These are phyloP conservation scores for Botrytis hyacinthi DNA, from an alignment of 2,329 filamentous ascomycete genomes.

Conservation along the genomic window DNA sequence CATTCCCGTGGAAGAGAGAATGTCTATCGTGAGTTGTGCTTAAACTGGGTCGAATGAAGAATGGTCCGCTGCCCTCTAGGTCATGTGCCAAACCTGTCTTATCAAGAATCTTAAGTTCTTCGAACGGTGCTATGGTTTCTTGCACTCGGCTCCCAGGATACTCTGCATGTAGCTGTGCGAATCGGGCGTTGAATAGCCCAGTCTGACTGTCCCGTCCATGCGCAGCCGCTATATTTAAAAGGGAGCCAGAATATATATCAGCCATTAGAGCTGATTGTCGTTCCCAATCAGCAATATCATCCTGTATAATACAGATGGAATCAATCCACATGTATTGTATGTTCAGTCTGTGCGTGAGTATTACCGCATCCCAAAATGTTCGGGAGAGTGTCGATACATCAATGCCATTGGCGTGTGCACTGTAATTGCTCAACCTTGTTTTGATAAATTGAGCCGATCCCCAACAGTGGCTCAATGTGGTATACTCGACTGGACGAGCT, in stretches of 20 bases:
- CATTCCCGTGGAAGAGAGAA: neutral
- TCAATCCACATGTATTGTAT: conserved; percentile 15
- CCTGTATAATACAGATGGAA: conserved; percentile 11
- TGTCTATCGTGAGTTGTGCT: neutral
- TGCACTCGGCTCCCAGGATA: neutral
- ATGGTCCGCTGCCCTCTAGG: neutral
- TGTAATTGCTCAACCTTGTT: neutral
- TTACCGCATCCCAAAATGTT: neutral
- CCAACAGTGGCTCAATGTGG: neutral
- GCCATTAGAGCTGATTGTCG: neutral
- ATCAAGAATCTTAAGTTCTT: neutral
- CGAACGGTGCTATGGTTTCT: neutral
- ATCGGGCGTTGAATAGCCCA: neutral
- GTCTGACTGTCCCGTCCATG: neutral
- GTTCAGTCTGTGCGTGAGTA: neutral
- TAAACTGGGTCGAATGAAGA: neutral
- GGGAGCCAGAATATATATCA: neutral
- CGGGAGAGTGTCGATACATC: neutral
- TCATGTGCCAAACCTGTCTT: neutral
- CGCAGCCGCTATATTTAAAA: neutral
- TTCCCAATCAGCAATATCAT: neutral
- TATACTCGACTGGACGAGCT: neutral
- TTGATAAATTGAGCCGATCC: neutral
- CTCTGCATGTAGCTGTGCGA: neutral
- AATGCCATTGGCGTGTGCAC: neutral